These are phyloP conservation scores for Evansstolkia leycettana DNA, from an alignment of 495 filamentous ascomycete genomes.

Conservation along the genomic window DNA sequence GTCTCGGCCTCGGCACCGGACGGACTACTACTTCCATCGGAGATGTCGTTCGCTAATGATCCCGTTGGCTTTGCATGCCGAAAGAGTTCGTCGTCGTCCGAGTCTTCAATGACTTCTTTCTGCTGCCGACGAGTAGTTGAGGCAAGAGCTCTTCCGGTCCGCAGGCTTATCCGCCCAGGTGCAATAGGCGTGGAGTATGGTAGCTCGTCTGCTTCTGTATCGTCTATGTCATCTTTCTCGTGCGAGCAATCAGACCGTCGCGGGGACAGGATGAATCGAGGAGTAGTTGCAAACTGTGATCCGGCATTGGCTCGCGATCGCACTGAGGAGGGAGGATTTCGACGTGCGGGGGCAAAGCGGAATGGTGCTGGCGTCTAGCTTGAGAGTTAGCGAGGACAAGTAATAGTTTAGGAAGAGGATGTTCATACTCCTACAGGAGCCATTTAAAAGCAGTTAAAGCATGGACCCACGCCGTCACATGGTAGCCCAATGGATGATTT, in stretches of 20 bases:
- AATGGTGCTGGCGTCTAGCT: constrained; percentile 23
- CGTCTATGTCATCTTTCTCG: constrained; percentile 7
- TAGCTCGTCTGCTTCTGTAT: constrained; percentile 11
- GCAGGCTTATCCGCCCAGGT: constrained; percentile 2
- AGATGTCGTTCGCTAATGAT: neutral
- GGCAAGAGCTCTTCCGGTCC: neutral
- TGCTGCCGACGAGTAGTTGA: constrained; percentile 7
- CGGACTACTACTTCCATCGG: neutral
- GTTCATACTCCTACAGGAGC: too few relatives aligned
- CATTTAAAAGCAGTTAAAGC: too few relatives aligned
- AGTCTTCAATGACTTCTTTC: constrained; percentile 27
- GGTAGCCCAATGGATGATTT: too few relatives aligned
- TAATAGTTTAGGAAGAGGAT: too few relatives aligned
- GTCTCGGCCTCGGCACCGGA: too few relatives aligned
- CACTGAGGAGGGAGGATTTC: constrained; percentile 11
- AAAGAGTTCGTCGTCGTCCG: constrained; percentile 11
- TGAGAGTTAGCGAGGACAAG: neutral
- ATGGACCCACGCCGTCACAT: too few relatives aligned
- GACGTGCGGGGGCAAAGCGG: constrained; percentile 15
- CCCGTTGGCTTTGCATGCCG: constrained; percentile 1
- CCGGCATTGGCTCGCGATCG: constrained; percentile 8
- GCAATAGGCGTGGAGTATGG: constrained; percentile 8
- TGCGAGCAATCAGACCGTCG: neutral
- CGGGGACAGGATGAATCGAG: constrained; percentile 28
- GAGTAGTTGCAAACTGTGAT: constrained; percentile 30